Base-by-base conservation (phyloP, 768 basidiomycete genomes). In the Pulveroboletus frians region DNA sequence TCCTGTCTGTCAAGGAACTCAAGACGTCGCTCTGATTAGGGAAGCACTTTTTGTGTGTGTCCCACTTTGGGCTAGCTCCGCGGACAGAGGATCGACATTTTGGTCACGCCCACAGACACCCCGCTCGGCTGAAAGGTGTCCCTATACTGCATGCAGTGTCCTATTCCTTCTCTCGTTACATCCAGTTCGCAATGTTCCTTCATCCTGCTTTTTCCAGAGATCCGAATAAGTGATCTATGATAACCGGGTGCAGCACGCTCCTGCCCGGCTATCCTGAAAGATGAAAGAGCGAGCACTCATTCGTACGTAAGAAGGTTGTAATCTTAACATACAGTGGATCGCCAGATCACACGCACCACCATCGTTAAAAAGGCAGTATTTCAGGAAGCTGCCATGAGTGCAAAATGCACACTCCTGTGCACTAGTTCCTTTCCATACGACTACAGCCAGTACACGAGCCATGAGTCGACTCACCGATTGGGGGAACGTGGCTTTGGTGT, bases 81-180 rank as follows among this genome's bases (percentile, higher is more conserved):
- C 50, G 56, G 50, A 53, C 50, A 46, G 49, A 34, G 39, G n/a
- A 36, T 44, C 35, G 39, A 45, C 30, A n/a, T 34, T 57, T 48
- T 41, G 38, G 50, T 37, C 29, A 35, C 23, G 40, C 46, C n/a
- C n/a, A n/a, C n/a, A n/a, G n/a, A n/a, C n/a, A n/a, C n/a, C 18
- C 45, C 52, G 53, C 32, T 43, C 29, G 40, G 52, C 31, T 53
- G 48, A 50, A 42, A 40, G 21, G 13, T 34, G 37, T 43, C 39
- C 49, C 45, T 42, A 20, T 27, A 52, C 37, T 4, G 30, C 35
- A 29, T 34, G 20, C 21, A 20, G 14, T 14, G 23, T 50, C 9
- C 21, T 35, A 43, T 27, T 10, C 31, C 15, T 23, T 39, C 49
- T 29, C 26, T 20, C 20, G 35, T 27, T 7, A 13, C 47, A 23